Evolutionary conservation across 75 land plant species (phyloP).

Genomic region (Larix kaempferi): DNA sequence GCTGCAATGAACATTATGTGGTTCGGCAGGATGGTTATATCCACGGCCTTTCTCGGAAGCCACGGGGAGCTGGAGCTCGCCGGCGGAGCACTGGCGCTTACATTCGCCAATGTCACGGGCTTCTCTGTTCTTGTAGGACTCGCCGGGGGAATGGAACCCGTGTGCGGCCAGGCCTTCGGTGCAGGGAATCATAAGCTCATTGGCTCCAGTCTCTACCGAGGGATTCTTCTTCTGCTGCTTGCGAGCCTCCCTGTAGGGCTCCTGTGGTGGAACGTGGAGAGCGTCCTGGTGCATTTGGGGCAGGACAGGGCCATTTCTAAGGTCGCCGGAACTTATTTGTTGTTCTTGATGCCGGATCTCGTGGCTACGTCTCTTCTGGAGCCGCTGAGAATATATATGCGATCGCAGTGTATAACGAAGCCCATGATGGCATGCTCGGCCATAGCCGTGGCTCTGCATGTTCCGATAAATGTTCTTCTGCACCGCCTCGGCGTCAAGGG

Average conservation of each 20-base stretch:
- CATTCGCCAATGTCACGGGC: conserved; percentile 84
- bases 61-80: conserved; percentile 70
- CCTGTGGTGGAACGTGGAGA: conserved; percentile 67
- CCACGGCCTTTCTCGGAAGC: conserved; percentile 71
- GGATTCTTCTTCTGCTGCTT: conserved; percentile 43
- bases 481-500: conserved; percentile 51
- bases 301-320: conserved; percentile 49
- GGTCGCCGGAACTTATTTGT: conserved; percentile 38
- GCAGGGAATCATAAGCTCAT: conserved; percentile 59
- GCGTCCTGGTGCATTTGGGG: conserved; percentile 44
- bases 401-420: conserved; percentile 56
- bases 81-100: conserved; percentile 75
- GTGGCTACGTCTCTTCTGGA: conserved; percentile 52
- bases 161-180: conserved; percentile 79
- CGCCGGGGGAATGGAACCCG: conserved; percentile 77
- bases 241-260: conserved; percentile 49
- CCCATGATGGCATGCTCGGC: conserved; percentile 65
- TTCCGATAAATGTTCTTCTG: conserved; percentile 55
- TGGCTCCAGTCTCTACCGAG: conserved; percentile 59
- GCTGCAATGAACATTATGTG: conserved; percentile 72
- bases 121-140: conserved; percentile 78
- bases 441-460: conserved; percentile 40
- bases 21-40: conserved; percentile 54
- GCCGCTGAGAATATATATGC: conserved; percentile 70
- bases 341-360: conserved; percentile 68